Base-by-base conservation (phyloP, 768 basidiomycete genomes). In the Hirschioporus abietinus region DNA sequence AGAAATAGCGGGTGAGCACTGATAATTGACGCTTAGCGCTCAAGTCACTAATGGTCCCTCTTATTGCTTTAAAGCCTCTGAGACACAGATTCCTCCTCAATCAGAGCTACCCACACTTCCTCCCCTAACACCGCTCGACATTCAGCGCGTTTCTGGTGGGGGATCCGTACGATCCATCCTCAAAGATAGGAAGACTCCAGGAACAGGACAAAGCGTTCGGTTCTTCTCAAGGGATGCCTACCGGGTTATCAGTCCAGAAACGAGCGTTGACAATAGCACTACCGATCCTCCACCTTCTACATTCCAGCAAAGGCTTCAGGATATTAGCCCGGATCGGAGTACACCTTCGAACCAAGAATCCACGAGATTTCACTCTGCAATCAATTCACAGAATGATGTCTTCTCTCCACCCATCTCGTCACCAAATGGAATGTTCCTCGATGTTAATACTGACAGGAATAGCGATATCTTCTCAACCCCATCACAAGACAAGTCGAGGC, bases 191-290 rank as follows among this genome's bases (percentile, higher is more conserved):
- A 86, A 86, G 61, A 88, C 89, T 0, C 90, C 90, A 18, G 89
- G 87, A 3, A 90, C 89, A 12, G 90, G 90, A n/a, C 87, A 88
- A 73, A 91, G 86, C 67, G 90, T 92, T 58, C 86, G 90, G 7
- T 91, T 92, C 78, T 90, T 91, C 75, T 86, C 89, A 27, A 82
- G 86, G 27, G 86, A 90, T 64, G 87, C 86, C 15, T 88, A 84
- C 78, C 87, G 82, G 68, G 78, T 84, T 25, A 85, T 88, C 71
- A 89, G 82, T 63, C 87, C 88, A n/a, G 87, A 91, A 59, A 76
- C 81, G 24, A 89, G 88, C 20, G 75, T 78, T 58, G 81, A 82
- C 12, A 74, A 69, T 60, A 77, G 73, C 65, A 15, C 42, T 52
- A 52, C 5, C 42, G 74, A 78, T 61, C 73, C 34, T 26, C 52